Evolutionary conservation across 495 filamentous ascomycete genomes (phyloP), one percentile per base, ranked within the genome.

Genomic region (Astrocystis sublimbata): DNA sequence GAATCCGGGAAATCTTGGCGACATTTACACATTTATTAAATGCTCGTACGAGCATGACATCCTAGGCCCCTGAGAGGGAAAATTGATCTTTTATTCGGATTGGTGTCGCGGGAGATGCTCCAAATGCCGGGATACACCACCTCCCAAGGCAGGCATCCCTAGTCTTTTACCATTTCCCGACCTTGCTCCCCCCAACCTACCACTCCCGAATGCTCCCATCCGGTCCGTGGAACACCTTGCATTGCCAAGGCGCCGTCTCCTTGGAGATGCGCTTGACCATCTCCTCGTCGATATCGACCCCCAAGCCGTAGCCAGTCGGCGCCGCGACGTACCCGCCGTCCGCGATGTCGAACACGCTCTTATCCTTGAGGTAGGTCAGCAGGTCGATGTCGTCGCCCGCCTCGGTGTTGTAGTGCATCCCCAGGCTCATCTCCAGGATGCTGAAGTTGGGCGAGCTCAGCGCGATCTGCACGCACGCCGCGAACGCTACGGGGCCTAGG

Each of bases 381-480:
- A 91, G 78, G 71, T 91, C 88, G 56, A 82, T 81, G 19, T 60
- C 61, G 42, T 84, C 77, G 0, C 86, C 86, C 6, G 73, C 81
- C 43, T 83, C 85, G 15, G 75, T 77, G 66, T 91, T 91, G 68
- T 92, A 92, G 74, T 92, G 89, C 58, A 92, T 91, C 0, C 88
- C 89, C 52, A 89, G 61, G 52, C 84, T 85, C 89, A 92, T 92
- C 76, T 92, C 89, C 69, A 90, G 87, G 55, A 92, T 91, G 36
- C 79, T 83, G 71, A 90, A 90, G 70, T 92, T 91, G 0, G 87
- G 79, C 15, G 79, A 83, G n/a, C 77, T 71, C 31, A 87, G 73
- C n/a, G 82, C 87, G 38, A 91, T 79, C 64, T 91, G 88, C 70
- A 91, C 78, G 62, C 81, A 86, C 7, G 89, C 89, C 0, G 89